A percentile compares a stretch with the other conserved stretches of the same genome.
Conservation (phyloP, 2,329 filamentous ascomycete species). For the Nigrospora sphaerica region DNA sequence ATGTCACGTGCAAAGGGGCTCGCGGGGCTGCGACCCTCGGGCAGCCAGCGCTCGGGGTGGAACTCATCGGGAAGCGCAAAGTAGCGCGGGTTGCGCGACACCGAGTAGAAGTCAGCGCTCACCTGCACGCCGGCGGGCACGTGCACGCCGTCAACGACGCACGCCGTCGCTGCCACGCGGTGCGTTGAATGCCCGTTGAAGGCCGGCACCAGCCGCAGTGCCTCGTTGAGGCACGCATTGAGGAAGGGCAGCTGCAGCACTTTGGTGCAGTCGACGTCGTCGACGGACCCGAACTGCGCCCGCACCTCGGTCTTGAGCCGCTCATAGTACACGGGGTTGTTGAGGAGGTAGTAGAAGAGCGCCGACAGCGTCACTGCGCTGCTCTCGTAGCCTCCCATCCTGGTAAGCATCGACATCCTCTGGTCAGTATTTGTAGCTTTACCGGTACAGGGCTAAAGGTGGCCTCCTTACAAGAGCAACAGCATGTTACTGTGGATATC, state of each 20-base stretch:
- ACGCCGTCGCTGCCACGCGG: background rate
- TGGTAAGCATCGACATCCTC: background rate
- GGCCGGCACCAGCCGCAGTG: constrained; percentile 16
- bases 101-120: background rate
- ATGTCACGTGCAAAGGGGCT: background rate
- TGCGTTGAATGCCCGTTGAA: background rate
- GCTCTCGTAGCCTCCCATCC: background rate
- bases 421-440: background rate
- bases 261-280: constrained; percentile 19
- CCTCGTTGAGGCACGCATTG: constrained; percentile 26
- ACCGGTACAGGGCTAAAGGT: background rate
- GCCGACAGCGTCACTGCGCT: constrained; percentile 26
- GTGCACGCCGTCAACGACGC: background rate
- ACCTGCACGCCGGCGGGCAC: background rate
- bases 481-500: background rate
- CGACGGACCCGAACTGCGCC: constrained; percentile 13
- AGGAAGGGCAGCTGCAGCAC: constrained; percentile 22
- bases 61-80: background rate
- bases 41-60: background rate
- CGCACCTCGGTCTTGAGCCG: constrained; percentile 23
- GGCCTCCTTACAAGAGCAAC: background rate
- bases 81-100: background rate
- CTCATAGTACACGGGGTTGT: background rate
- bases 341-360: background rate
- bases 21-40: background rate